Evolutionary conservation across 2,329 filamentous ascomycete species (phyloP), one percentile per base, ranked within the genome.

Genomic region (Stenocarpella maydis): DNA sequence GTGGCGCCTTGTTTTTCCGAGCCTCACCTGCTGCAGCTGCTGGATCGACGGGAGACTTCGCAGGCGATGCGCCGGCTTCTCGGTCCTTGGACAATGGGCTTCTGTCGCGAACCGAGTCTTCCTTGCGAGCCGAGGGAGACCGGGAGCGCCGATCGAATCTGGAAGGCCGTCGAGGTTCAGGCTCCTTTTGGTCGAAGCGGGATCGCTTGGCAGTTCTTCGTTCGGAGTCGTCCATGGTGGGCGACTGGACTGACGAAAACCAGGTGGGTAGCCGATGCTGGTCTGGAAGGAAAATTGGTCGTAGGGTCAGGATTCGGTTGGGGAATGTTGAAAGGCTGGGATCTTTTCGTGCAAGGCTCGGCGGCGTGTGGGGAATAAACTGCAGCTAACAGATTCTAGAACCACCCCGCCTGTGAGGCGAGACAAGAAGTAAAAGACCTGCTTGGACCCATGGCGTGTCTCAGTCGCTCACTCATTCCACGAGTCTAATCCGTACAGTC

Each of bases 71-170:
- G 14, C 73, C 71, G 37, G 72, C 76, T 26, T 81, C 78, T 49
- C 78, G 79, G 7, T 83, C 80, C 73, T 85, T 85, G 50, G 79
- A 76, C 68, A 95, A 79, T 24, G 95, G 95, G 79, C 94, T 98
- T 74, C 95, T 92, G 75, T 93, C 94, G 78, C 95, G 90, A 74
- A 86, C 84, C 54, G 88, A 82, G 72, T 97, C 93, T 31, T 89
- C 85, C 74, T 90, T 88, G 76, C 89, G 87, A 31, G 86, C 81
- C 31, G 89, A 87, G 26, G 94, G 94, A 39, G 94, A 97, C 73
- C 94, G 92, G 69, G 96, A 98, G 75, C 96, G 92, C 75, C 95
- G 90, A 82, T 98, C 95, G 81, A 97, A 98, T 78, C 95, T 89
- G 61, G 94, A 97, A 52, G 87, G 78, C 74, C 90, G 87, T 76